Evolutionary conservation across 139 green algal species (phyloP).

Genomic region (Chlamydomonas sp.): DNA sequence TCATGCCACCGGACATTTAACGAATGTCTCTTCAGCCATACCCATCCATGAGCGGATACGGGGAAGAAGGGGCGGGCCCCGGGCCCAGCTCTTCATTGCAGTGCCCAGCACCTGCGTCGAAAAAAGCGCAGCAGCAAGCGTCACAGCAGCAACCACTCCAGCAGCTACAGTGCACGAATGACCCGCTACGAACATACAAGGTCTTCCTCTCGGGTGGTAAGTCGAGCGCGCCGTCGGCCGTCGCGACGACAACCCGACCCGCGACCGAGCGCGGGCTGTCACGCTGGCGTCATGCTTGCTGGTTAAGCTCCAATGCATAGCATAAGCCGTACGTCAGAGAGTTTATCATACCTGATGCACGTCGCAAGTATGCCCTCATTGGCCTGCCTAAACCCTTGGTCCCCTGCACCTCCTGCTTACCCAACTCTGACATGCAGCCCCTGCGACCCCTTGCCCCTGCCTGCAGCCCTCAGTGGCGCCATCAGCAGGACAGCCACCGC

Average conservation of each 20-base stretch:
- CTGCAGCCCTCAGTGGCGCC: conserved; percentile 83
- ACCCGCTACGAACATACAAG: conserved; percentile 36
- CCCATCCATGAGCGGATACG: conserved; percentile 6
- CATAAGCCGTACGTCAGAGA: too few species aligned
- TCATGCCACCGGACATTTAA: background rate
- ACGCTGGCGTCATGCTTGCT: too few species aligned
- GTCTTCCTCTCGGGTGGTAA: conserved; percentile 38
- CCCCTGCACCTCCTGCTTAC: too few species aligned
- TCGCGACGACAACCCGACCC: too few species aligned
- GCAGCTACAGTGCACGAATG: background rate
- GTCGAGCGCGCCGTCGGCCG: background rate
- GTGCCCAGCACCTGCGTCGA: background rate
- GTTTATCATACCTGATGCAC: too few species aligned
- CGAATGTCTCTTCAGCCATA: conserved; percentile 4
- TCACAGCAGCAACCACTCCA: background rate
- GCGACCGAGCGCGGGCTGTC: too few species aligned
- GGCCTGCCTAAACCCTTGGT: too few species aligned
- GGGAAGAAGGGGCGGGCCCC: conserved; percentile 4
- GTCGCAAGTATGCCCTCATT: too few species aligned
- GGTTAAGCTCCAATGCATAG: too few species aligned
- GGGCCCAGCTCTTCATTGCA: conserved; percentile 11
- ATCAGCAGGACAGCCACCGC: conserved; percentile 91
- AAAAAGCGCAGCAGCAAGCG: background rate
- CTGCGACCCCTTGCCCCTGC: too few species aligned
- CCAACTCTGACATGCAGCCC: too few species aligned